These are phyloP conservation scores for Diaporthe amygdali DNA, from an alignment of 2,329 filamentous ascomycete genomes.

Conservation along the genomic window DNA sequence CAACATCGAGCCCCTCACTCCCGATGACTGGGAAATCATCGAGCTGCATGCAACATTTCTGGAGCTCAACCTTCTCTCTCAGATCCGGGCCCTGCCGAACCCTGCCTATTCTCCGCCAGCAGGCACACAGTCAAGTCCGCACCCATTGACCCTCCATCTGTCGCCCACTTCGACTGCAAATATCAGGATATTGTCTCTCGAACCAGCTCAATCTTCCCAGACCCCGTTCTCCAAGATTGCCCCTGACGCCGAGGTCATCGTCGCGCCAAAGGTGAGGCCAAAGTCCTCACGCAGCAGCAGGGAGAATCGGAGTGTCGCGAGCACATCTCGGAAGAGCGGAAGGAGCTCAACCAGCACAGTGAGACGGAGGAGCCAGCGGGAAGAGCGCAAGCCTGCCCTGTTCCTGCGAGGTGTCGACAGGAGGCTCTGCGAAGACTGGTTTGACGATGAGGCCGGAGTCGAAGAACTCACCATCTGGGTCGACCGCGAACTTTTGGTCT, in stretches of 20 bases:
- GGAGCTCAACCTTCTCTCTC: slow-evolving; percentile 89
- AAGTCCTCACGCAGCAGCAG: slow-evolving; percentile 70
- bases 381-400: slow-evolving; percentile 69
- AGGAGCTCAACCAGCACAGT: slow-evolving; percentile 78
- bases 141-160: slow-evolving; percentile 89
- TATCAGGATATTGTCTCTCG: slow-evolving; percentile 83
- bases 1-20: slow-evolving; percentile 93
- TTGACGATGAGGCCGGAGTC: slow-evolving; percentile 68
- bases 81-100: slow-evolving; percentile 93
- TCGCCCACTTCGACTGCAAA: slow-evolving; percentile 96
- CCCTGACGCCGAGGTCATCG: slow-evolving; percentile 94
- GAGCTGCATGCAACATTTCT: slow-evolving; percentile 96
- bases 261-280: slow-evolving; percentile 87
- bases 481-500: slow-evolving; percentile 76
- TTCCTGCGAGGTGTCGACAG: slow-evolving; percentile 84
- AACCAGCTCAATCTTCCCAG: slow-evolving; percentile 71
- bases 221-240: slow-evolving; percentile 89
- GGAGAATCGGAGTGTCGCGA: slow-evolving; percentile 80
- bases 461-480: slow-evolving; percentile 80
- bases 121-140: slow-evolving; percentile 60
- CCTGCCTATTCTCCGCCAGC: slow-evolving; percentile 66
- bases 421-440: slow-evolving; percentile 73
- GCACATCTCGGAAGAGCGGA: slow-evolving; percentile 78
- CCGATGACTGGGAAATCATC: slow-evolving; percentile 98
- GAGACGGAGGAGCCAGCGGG: slow-evolving; percentile 55